Base-by-base conservation (phyloP, 2,329 filamentous ascomycete species). In the Fusarium dimerum region DNA sequence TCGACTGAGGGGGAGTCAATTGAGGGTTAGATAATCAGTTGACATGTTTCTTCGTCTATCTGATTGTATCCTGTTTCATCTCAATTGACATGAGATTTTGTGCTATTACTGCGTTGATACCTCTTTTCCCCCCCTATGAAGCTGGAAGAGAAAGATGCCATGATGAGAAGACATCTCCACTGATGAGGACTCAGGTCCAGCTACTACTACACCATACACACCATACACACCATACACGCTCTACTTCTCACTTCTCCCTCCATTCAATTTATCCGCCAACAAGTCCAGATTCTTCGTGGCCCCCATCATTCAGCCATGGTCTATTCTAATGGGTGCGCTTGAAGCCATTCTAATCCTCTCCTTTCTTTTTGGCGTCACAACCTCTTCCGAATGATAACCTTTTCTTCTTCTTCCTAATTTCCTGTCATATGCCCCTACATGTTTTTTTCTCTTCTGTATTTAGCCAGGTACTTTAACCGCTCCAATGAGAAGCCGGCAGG, bases 391-490 rank as follows among this genome's bases (percentile, higher is more conserved):
- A 11, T 15, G 32, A 36, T 10, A 36, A 15, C 10, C 11, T 36
- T 11, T 11, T 36, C 10, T 36, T 15, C 9, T 26, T 26, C 20
- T 26, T 26, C 7, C 20, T 26, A 5, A 26, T 26, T 26, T 26
- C 20, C 7, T 26, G 20, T 26, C 20, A 26, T 26, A 26, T 26
- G 20, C 20, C 20, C 20, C 20, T 26, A 4, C 20, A 26, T 5
- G 20, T 26, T 5, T 26, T 7, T 7, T 26, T 26, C 7, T 26
- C 20, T 26, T 26, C n/a, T 26, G 20, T 51, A 46, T 57, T 57
- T 57, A 57, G 16, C 55, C 55, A 45, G 48, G 18, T 16, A 48
- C 18, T 55, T 57, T 57, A 57, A 42, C 55, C 55, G 55, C 55
- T 17, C 55, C 55, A 57, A 57, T 57, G 18, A 39, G 36, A 2